Evolutionary conservation across 441 rosid species (phyloP), one percentile per base, ranked within the genome.

Genomic region (Gossypium davidsonii): DNA sequence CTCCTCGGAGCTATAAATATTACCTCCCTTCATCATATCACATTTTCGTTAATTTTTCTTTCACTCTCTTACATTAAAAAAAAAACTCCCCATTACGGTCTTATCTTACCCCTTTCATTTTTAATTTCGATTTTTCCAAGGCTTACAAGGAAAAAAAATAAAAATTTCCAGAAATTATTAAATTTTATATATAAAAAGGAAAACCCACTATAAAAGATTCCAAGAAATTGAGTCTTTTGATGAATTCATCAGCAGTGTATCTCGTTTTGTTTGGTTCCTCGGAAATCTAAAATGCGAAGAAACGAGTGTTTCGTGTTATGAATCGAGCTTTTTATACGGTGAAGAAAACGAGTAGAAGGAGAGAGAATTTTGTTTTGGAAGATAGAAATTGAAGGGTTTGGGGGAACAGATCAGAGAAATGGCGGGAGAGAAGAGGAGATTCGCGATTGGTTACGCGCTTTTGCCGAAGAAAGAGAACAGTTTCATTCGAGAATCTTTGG

Each of bases 401-500:
- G 28, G 21, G 34, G 7, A 3, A 14, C 23, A 15, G 4, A 39
- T 39, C 8, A 6, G 9, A 18, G 53, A 66, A 74, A 80, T 77
- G 85, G 80, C 77, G 73, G 71, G 75, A 75, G 34, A 52, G 53
- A 26, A 6, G 74, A 44, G 77, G 63, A 77, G 87, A 68, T 84
- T 73, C 64, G 57, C 72, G 28, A 77, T 87, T 44, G 91, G 91
- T 20, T 87, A 87, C 79, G 91, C 88, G 60, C 77, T 87, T 11
- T 46, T 78, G 20, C 85, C 89, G 20, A 87, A 87, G 85, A 85
- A 87, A 78, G 85, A 79, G 72, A 77, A 82, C 53, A 84, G 88
- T 76, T 87, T 87, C 82, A 82, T 85, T 9, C 87, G 78, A 31
- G 88, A 84, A 15, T 85, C 89, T 1, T 71, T 87, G 69, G 51